These are phyloP conservation scores for Calonectria fujianensis DNA, from an alignment of 2,329 filamentous ascomycete species.

Conservation along the genomic window DNA sequence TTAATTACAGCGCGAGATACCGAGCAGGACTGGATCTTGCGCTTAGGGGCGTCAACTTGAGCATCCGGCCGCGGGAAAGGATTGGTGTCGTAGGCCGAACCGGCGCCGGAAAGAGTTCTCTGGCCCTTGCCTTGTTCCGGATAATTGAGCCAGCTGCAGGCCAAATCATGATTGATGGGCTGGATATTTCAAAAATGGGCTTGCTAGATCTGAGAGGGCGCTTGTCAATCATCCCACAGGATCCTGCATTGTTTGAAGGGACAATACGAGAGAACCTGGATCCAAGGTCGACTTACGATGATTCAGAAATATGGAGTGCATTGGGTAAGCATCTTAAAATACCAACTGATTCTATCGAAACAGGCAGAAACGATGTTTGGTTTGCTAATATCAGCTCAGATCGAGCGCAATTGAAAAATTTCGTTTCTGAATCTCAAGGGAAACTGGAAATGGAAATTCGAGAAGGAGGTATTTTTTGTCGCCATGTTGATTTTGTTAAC, in stretches of 20 bases:
- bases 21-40: conserved; percentile 67
- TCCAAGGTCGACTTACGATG: conserved; percentile 79
- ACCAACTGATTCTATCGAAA: background rate
- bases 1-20: conserved; percentile 25
- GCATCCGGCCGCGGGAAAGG: conserved; percentile 75
- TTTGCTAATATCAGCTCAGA: background rate
- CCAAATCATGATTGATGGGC: conserved; percentile 79
- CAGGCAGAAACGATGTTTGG: background rate
- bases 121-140: conserved; percentile 82
- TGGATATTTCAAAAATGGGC: conserved; percentile 80
- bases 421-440: background rate
- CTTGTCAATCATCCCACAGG: conserved; percentile 81
- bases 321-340: background rate
- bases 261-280: conserved; percentile 83
- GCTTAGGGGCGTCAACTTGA: conserved; percentile 78
- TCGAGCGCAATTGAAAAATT: conserved; percentile 1
- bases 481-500: background rate
- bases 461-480: conserved; percentile 21
- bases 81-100: conserved; percentile 82
- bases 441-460: conserved; percentile 21
- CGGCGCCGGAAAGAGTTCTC: conserved; percentile 81
- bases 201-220: conserved; percentile 79
- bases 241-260: conserved; percentile 83
- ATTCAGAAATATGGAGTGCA: conserved; percentile 70
- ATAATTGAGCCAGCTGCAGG: conserved; percentile 79